Percentiles rank a stretch among this genome's conserved stretches.
Evolutionary conservation across 2,329 filamentous ascomycete genomes (phyloP).

Genomic region (Neocatenulostroma microsporum): DNA sequence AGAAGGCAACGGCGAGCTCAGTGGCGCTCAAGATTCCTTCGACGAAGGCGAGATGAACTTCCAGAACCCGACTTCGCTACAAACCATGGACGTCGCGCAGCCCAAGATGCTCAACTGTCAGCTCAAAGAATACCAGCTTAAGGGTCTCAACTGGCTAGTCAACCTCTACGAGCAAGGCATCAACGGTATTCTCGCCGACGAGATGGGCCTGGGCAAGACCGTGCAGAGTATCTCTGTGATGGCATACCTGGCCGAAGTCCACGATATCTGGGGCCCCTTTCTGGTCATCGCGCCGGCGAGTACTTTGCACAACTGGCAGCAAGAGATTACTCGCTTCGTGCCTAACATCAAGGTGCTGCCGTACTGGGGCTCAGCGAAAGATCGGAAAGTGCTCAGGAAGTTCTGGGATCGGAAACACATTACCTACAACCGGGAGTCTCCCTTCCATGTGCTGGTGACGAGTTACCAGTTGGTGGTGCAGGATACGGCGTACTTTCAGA

Average conservation of each 20-base stretch:
- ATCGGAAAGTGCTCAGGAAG: slow-evolving; percentile 92
- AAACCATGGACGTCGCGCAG: slow-evolving; percentile 88
- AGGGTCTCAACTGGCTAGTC: slow-evolving; percentile 98
- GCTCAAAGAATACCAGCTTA: slow-evolving; percentile 97
- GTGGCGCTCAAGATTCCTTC: slow-evolving; percentile 44
- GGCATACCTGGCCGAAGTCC: slow-evolving; percentile 93
- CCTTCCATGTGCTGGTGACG: slow-evolving; percentile 93
- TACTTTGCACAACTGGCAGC: slow-evolving; percentile 98
- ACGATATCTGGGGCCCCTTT: slow-evolving; percentile 98
- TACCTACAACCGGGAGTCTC: slow-evolving; percentile 85
- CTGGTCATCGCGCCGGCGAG: slow-evolving; percentile 93
- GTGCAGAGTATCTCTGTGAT: slow-evolving; percentile 99
- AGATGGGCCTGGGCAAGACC: slow-evolving; percentile 99
- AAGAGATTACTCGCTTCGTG: slow-evolving; percentile 93
- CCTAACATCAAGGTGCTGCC: slow-evolving; percentile 90
- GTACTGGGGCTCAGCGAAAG: slow-evolving; percentile 92
- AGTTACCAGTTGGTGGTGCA: slow-evolving; percentile 96
- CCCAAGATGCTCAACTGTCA: slow-evolving; percentile 88
- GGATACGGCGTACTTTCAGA: slow-evolving; percentile 95
- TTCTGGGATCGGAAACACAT: slow-evolving; percentile 99
- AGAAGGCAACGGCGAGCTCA: slow-evolving; percentile 43
- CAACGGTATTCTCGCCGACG: slow-evolving; percentile 96
- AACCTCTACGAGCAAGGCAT: slow-evolving; percentile 99
- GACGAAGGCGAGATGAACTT: slow-evolving; percentile 99
- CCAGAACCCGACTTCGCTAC: slow-evolving; percentile 92